A percentile compares a stretch with the other conserved stretches of the same genome.
phyloP scores from a whole-genome alignment of 2,329 filamentous ascomycete species.

The Stromatinia cepivora region DNA sequence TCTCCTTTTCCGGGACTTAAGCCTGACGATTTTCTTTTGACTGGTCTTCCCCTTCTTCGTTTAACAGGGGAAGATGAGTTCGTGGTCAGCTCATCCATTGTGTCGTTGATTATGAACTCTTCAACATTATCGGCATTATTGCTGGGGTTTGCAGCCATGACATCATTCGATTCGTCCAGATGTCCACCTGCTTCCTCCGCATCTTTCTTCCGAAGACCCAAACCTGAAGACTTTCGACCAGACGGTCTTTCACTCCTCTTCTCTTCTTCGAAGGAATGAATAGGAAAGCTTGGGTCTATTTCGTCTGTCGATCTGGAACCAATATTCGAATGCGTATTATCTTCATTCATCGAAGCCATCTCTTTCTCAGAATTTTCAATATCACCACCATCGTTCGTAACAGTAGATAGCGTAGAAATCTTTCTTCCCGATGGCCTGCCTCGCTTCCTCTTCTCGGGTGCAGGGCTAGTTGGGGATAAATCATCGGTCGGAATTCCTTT shows the following conservation, averaged over 20 bases:
- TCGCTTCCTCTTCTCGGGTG: not conserved
- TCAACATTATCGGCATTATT: not conserved
- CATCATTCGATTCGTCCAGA: not conserved
- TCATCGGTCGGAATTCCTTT: not conserved
- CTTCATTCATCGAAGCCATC: not conserved
- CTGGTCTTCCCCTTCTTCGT: not conserved
- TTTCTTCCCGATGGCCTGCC: not conserved
- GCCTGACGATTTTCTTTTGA: not conserved
- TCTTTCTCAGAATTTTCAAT: not conserved
- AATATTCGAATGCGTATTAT: not conserved
- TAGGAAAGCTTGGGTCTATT: not conserved
- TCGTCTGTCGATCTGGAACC: not conserved
- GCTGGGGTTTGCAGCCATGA: not conserved
- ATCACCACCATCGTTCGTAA: not conserved
- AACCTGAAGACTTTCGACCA: not conserved
- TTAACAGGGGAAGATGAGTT: conserved; percentile 12
- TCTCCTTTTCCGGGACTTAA: not conserved
- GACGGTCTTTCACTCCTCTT: conserved; percentile 1
- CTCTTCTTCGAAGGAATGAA: not conserved
- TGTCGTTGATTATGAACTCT: not conserved
- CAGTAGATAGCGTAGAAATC: not conserved
- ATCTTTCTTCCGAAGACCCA: not conserved
- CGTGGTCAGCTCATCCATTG: not conserved
- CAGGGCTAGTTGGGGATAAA: not conserved
- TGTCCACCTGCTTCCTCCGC: not conserved